A percentile compares a stretch with the other conserved stretches of the same genome.
phyloP scores from a whole-genome alignment of 1,139 yeast species.

The Candida sanyaensis region DNA sequence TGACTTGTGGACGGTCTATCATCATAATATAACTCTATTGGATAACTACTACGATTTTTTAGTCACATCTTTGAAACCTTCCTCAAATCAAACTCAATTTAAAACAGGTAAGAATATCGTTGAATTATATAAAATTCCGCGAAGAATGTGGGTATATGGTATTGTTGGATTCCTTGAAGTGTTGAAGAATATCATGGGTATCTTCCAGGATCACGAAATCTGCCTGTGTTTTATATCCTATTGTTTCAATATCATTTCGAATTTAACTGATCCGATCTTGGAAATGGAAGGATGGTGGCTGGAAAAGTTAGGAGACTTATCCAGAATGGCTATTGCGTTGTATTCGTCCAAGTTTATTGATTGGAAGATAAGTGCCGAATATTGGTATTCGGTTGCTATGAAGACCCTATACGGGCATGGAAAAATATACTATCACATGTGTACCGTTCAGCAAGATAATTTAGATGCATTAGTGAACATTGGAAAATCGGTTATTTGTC shows the following conservation, averaged over 20 bases:
- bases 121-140: slow-evolving; percentile 71
- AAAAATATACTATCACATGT: slow-evolving; percentile 77
- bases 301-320: slow-evolving; percentile 75
- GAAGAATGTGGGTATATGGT: slow-evolving; percentile 84
- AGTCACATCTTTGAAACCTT: slow-evolving; percentile 68
- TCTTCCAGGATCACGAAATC: slow-evolving; percentile 52
- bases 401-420: slow-evolving; percentile 77
- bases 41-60: slow-evolving; percentile 73
- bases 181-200: slow-evolving; percentile 68
- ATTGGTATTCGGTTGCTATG: slow-evolving; percentile 74
- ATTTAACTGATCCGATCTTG: slow-evolving; percentile 51
- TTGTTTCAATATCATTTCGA: slow-evolving; percentile 54
- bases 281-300: slow-evolving; percentile 76
- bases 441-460: slow-evolving; percentile 80
- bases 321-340: slow-evolving; percentile 81
- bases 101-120: slow-evolving; percentile 76
- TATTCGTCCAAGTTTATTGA: slow-evolving; percentile 77
- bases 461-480: slow-evolving; percentile 76
- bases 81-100: slow-evolving; percentile 50
- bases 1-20: slow-evolving; percentile 72
- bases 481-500: slow-evolving; percentile 75
- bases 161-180: slow-evolving; percentile 77
- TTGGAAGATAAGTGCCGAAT: slow-evolving; percentile 78
- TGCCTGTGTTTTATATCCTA: slow-evolving; percentile 50
- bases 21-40: slow-evolving; percentile 61